phyloP scores from a whole-genome alignment of 1,139 yeast species.

The Suhomyces anneliseae region DNA sequence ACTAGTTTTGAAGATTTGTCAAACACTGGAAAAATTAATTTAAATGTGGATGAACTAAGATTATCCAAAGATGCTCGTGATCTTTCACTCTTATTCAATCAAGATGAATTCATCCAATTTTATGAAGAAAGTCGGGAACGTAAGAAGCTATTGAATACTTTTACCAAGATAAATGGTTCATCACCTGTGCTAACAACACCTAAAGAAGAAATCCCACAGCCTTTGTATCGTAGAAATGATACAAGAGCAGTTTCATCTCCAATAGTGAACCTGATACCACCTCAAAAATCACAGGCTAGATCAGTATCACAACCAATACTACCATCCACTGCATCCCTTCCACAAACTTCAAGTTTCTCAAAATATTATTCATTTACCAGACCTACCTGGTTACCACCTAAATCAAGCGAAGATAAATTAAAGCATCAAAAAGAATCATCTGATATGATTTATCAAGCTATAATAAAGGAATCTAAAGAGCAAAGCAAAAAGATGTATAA shows the following conservation, averaged over 20 bases:
- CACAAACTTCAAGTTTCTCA: constrained; percentile 11
- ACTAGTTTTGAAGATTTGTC: constrained; percentile 16
- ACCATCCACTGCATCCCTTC: constrained; percentile 2
- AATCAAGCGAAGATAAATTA: constrained; percentile 50
- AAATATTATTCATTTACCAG: constrained; percentile 52
- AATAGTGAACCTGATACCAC: not conserved
- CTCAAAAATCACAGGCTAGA: constrained; percentile 2
- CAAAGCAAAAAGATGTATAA: constrained; percentile 29
- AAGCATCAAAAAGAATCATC: constrained; percentile 61
- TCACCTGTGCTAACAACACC: constrained; percentile 4
- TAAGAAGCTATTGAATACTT: constrained; percentile 27
- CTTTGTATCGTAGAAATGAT: not conserved
- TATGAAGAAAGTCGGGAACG: constrained; percentile 42
- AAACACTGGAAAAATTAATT: not conserved
- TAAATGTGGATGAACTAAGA: constrained; percentile 21
- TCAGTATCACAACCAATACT: constrained; percentile 2
- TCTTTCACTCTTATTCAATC: constrained; percentile 41
- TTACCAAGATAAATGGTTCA: constrained; percentile 20
- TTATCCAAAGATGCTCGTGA: constrained; percentile 50
- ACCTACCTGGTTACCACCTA: constrained; percentile 70
- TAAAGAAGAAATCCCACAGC: not conserved
- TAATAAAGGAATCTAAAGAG: constrained; percentile 38
- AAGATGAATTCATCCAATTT: constrained; percentile 34
- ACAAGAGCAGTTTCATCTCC: constrained; percentile 9
- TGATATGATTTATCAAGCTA: constrained; percentile 48